A percentile compares a stretch with the other conserved stretches of the same genome.
Evolutionary conservation across 352 stramenopile species (phyloP).

Genomic region (Globisporangium alternatum): DNA sequence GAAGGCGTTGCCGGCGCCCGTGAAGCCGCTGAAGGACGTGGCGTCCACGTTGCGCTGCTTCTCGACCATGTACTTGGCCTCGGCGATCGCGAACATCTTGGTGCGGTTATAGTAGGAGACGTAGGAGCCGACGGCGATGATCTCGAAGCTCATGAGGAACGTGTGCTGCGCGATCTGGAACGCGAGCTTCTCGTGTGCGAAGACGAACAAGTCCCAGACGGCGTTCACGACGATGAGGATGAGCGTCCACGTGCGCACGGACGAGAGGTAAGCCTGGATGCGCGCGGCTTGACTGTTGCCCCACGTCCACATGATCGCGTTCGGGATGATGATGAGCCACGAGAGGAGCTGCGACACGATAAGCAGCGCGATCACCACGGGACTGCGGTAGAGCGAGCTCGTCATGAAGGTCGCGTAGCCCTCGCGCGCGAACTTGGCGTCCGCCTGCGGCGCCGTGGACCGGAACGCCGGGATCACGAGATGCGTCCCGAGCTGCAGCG

Average conservation of each 20-base stretch:
- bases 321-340: slow-evolving; percentile 43
- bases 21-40: slow-evolving; percentile 17
- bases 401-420: neutral
- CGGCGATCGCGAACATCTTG: slow-evolving; percentile 10
- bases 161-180: slow-evolving; percentile 27
- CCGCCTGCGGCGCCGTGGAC: neutral
- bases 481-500: neutral
- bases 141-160: slow-evolving; percentile 29
- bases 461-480: slow-evolving; percentile 2
- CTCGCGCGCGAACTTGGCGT: slow-evolving; percentile 5
- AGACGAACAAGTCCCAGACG: slow-evolving; percentile 31
- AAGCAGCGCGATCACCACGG: slow-evolving; percentile 1
- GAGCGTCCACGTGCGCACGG: slow-evolving; percentile 34
- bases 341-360: slow-evolving; percentile 11
- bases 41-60: slow-evolving; percentile 19
- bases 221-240: slow-evolving; percentile 33
- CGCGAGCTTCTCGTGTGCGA: slow-evolving; percentile 25
- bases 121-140: slow-evolving; percentile 21
- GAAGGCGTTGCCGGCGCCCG: slow-evolving; percentile 25
- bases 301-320: slow-evolving; percentile 22
- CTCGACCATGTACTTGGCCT: slow-evolving; percentile 11
- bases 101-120: slow-evolving; percentile 10
- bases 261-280: slow-evolving; percentile 32
- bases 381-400: slow-evolving; percentile 19
- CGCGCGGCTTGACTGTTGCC: slow-evolving; percentile 14